Percentiles rank a stretch among this genome's conserved stretches.
Evolutionary conservation across 805 yeast species (phyloP).

Genomic region (Candida montana): DNA sequence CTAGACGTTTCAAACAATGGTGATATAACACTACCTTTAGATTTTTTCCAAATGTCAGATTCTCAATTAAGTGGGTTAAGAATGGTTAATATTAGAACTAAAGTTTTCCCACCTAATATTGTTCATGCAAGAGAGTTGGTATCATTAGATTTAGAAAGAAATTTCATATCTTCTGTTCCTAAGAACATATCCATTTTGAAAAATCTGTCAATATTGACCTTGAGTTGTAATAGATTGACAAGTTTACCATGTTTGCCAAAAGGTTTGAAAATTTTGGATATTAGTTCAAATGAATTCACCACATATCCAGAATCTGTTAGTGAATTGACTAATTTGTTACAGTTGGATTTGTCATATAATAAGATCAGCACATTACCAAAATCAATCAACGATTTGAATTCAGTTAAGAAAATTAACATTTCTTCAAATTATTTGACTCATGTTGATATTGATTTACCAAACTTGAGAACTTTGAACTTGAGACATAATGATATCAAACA

Average conservation of each 20-base stretch:
- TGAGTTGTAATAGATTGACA: conserved; percentile 72
- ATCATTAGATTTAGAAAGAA: conserved; percentile 69
- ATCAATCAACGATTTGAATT: conserved; percentile 50
- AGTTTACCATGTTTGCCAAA: conserved; percentile 55
- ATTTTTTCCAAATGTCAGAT: conserved; percentile 75
- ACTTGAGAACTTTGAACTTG: conserved; percentile 68
- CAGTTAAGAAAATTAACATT: conserved; percentile 63
- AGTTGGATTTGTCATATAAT: conserved; percentile 80
- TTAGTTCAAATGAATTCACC: conserved; percentile 72
- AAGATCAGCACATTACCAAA: conserved; percentile 56
- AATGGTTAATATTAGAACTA: conserved; percentile 68
- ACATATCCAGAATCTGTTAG: conserved; percentile 62
- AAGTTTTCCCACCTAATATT: conserved; percentile 68
- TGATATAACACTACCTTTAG: conserved; percentile 74
- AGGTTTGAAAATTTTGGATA: conserved; percentile 53
- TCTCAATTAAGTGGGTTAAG: conserved; percentile 61
- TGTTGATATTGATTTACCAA: conserved; percentile 38
- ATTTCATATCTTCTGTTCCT: conserved; percentile 64
- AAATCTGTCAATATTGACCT: conserved; percentile 51
- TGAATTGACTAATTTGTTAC: conserved; percentile 50
- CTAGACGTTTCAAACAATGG: conserved; percentile 85
- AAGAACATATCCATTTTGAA: conserved; percentile 46
- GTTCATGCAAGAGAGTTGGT: conserved; percentile 63
- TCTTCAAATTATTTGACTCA: conserved; percentile 60
- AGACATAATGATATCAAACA: conserved; percentile 58